Conservation (phyloP, 2,329 filamentous ascomycete species). For the Aspergillus sp. region DNA sequence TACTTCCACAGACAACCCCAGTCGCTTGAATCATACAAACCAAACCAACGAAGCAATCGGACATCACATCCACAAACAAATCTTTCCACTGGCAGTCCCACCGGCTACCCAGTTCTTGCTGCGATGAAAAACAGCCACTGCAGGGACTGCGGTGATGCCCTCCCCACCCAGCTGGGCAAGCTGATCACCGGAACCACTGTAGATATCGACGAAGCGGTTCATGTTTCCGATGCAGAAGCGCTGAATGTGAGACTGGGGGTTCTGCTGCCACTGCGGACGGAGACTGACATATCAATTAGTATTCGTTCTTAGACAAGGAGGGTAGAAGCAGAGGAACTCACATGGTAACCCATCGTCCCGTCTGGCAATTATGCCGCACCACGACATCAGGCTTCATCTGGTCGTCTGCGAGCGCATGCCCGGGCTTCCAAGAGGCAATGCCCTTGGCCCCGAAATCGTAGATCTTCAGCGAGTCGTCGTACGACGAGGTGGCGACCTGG, state of each 20-base stretch:
- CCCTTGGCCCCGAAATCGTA: constrained; percentile 68
- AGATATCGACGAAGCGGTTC: constrained; percentile 95
- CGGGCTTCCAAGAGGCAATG: constrained; percentile 58
- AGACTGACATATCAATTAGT: constrained; percentile 45
- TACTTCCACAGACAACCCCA: no score
- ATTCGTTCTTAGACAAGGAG: no score
- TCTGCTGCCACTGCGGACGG: constrained; percentile 85
- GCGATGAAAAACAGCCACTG: constrained; percentile 87
- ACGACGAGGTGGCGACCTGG: constrained; percentile 85
- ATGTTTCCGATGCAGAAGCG: constrained; percentile 95
- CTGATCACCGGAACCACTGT: constrained; percentile 77
- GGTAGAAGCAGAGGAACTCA: constrained; percentile 41
- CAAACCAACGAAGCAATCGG: neutral
- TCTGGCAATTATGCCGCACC: constrained; percentile 91
- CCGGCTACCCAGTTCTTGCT: constrained; percentile 88
- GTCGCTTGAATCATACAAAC: neutral
- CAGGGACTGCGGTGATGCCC: constrained; percentile 89
- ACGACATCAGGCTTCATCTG: constrained; percentile 68
- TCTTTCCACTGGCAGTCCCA: constrained; percentile 86
- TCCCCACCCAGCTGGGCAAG: constrained; percentile 85
- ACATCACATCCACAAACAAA: constrained; percentile 81
- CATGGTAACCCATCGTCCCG: constrained; percentile 89
- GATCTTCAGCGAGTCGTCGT: constrained; percentile 93
- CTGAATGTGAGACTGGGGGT: constrained; percentile 74
- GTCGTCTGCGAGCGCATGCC: constrained; percentile 56